Base-by-base conservation (phyloP, 768 basidiomycete genomes). In the Boletus sp. region DNA sequence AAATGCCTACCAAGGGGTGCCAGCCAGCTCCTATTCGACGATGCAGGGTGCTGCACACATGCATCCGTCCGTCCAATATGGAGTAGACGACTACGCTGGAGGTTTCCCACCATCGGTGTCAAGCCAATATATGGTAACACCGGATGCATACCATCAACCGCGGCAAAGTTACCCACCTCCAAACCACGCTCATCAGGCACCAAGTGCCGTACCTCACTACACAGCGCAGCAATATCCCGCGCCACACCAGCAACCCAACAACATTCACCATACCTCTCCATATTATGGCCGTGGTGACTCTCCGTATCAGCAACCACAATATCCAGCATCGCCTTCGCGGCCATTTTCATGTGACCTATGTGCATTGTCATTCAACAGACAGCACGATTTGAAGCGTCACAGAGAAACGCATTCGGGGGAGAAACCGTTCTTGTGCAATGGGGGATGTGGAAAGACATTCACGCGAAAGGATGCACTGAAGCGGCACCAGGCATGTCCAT, bases 381-480 rank as follows among this genome's bases (percentile, higher is more conserved):
- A 90, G 68, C 90, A 93, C 67, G 90, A 93, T 70, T 71, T 92
- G 67, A 92, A 92, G 68, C 82, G 90, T 36, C 90, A 93, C 73
- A 79, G 87, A 60, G 89, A 92, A 64, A 92, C 89, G 28, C 90
- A 92, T 73, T 87, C 87, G 6, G 90, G 90, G 37, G 90, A 92
- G 71, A 92, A 91, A 69, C 90, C 90, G 9, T 92, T 84, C 73
- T 71, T 84, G 17, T 92, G 90, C 72, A 91, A 91, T 63, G 89
- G 88, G 12, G 87, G 87, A 44, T 92, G 90, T 57, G 89, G 89
- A 47, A 92, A 92, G 77, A 91, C 90, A 3, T 92, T 92, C 67
- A 92, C 90, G 48, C 81, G 90, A 61, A 91, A 92, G 74, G 90
- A 92, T 67, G 90, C 90, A 15, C 73, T 92, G 66, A 92, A 92